A percentile compares a stretch with the other conserved stretches of the same genome.
phyloP scores from a whole-genome alignment of 2,329 filamentous ascomycete species.

The Colletotrichum abscissum region DNA sequence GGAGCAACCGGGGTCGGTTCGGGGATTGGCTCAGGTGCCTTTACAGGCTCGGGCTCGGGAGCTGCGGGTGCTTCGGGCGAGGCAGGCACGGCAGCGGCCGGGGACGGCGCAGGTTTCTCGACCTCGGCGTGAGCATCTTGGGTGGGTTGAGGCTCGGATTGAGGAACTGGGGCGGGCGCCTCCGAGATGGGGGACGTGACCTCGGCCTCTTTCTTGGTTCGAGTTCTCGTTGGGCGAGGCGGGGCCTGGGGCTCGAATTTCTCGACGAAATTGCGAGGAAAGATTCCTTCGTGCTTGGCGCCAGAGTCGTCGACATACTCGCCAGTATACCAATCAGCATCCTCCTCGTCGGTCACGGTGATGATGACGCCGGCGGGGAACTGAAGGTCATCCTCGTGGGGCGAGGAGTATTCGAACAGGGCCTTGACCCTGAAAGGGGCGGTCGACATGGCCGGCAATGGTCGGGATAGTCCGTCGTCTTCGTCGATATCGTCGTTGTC shows the following conservation, averaged over 20 bases:
- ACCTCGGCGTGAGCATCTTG: conserved; percentile 49
- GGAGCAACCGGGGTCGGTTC: conserved; percentile 42
- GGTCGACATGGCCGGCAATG: conserved; percentile 45
- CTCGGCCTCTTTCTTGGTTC: conserved; percentile 73
- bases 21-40: conserved; percentile 44
- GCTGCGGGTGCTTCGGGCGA: conserved; percentile 50
- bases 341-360: conserved; percentile 91
- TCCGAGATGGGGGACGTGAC: conserved; percentile 40
- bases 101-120: conserved; percentile 44
- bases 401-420: conserved; percentile 92
- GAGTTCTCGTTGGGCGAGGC: conserved; percentile 81
- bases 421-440: conserved; percentile 94
- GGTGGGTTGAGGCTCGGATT: conserved; percentile 42
- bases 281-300: conserved; percentile 83
- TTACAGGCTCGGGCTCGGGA: conserved; percentile 46
- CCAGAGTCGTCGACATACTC: conserved; percentile 85
- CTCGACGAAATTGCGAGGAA: conserved; percentile 97
- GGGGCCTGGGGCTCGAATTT: conserved; percentile 92
- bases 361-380: conserved; percentile 90
- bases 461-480: conserved; percentile 17
- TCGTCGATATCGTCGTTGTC: conserved; percentile 5
- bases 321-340: conserved; percentile 92
- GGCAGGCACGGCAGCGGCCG: conserved; percentile 41
- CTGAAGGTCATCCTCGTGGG: conserved; percentile 93
- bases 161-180: conserved; percentile 42